A percentile compares a stretch with the other conserved stretches of the same genome.
Conservation (phyloP, 2,329 filamentous ascomycete species). For the Aspergillus fijiensis region DNA sequence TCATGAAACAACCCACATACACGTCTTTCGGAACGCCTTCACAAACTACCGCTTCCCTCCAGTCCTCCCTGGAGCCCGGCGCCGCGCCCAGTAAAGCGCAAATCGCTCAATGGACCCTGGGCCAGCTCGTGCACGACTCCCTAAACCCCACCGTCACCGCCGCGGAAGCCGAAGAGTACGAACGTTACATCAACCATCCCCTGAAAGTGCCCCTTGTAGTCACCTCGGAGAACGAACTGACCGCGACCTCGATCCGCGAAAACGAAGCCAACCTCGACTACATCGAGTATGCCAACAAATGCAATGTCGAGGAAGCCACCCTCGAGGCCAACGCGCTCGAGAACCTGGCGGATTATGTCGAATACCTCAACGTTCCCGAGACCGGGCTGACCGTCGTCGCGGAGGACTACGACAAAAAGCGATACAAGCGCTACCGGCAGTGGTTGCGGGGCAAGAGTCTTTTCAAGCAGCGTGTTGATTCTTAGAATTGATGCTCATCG, state of each 20-base stretch:
- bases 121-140: slow-evolving; percentile 79
- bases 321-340: slow-evolving; percentile 54
- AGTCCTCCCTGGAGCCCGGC: slow-evolving; percentile 47
- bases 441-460: slow-evolving; percentile 94
- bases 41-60: slow-evolving; percentile 22
- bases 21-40: slow-evolving; percentile 29
- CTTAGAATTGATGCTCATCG: slow-evolving; percentile 20
- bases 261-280: slow-evolving; percentile 62
- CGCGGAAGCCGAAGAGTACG: slow-evolving; percentile 81
- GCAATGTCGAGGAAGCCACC: slow-evolving; percentile 58
- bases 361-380: slow-evolving; percentile 73
- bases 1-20: slow-evolving; percentile 54
- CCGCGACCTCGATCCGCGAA: slow-evolving; percentile 36
- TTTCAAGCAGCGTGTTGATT: slow-evolving; percentile 77
- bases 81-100: slow-evolving; percentile 76
- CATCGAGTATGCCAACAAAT: slow-evolving; percentile 73
- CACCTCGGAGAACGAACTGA: slow-evolving; percentile 43
- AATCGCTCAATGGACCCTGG: slow-evolving; percentile 79
- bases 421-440: slow-evolving; percentile 94
- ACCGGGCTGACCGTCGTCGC: slow-evolving; percentile 85
- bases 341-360: slow-evolving; percentile 70
- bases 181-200: slow-evolving; percentile 83
- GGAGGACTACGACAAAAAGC: slow-evolving; percentile 85
- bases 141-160: slow-evolving; percentile 78
- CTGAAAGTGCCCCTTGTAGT: slow-evolving; percentile 74